Percentiles rank a stretch among this genome's conserved stretches.
phyloP scores from a whole-genome alignment of 1,139 yeast genomes.

The Saccharomycopsis crataegensis region DNA sequence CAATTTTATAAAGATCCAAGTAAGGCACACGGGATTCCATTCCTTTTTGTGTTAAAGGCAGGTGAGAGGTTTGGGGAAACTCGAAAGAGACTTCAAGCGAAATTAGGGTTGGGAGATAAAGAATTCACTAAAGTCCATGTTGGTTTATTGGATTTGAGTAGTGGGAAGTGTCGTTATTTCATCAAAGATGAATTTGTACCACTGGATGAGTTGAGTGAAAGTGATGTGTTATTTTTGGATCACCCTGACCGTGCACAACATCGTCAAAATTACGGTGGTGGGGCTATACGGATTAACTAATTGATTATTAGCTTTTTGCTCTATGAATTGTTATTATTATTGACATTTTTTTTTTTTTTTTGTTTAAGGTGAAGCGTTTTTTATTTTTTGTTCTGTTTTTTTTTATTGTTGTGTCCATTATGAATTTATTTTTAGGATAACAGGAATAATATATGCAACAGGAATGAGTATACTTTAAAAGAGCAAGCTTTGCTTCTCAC shows the following conservation, averaged over 20 bases:
- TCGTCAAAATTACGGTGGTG: constrained; percentile 33
- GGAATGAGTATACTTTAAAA: too few relatives aligned
- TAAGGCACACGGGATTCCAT: constrained; percentile 83
- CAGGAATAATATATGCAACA: too few relatives aligned
- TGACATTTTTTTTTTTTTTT: not conserved
- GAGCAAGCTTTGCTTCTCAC: too few relatives aligned
- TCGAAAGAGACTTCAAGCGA: constrained; percentile 56
- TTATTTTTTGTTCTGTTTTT: not conserved
- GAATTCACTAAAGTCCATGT: constrained; percentile 71
- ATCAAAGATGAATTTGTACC: constrained; percentile 47
- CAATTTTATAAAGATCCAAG: constrained; percentile 72
- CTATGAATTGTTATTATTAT: not conserved
- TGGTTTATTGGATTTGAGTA: constrained; percentile 27
- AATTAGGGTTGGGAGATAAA: constrained; percentile 67
- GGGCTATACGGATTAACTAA: constrained; percentile 40
- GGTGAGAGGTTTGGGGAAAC: constrained; percentile 62
- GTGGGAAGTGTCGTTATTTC: constrained; percentile 38
- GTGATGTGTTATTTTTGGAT: constrained; percentile 65
- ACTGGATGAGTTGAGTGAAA: constrained; percentile 46
- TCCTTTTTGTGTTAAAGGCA: constrained; percentile 60
- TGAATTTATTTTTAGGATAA: too few relatives aligned
- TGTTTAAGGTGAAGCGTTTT: not conserved
- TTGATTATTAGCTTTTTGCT: not conserved
- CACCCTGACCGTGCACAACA: constrained; percentile 62
- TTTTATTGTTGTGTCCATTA: not conserved